Evolutionary conservation across 1,139 yeast genomes (phyloP), one percentile per base, ranked within the genome.

Genomic region (Tardiomyces depauwii): DNA sequence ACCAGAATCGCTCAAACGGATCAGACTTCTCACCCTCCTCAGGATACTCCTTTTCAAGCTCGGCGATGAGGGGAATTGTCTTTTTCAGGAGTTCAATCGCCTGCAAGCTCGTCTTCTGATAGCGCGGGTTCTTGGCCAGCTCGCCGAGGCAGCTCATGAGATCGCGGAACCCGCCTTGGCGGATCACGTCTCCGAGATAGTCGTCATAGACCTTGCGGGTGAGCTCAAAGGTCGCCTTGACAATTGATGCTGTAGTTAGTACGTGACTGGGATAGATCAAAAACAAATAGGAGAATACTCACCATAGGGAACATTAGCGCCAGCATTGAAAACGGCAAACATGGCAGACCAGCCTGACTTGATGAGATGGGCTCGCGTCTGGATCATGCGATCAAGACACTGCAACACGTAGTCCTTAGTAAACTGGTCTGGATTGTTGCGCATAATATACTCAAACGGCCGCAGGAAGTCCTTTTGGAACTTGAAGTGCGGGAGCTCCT

Each of bases 301-400:
- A 30, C 36, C 36, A 14, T 30, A 30, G 16, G 36, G 36, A 14
- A 30, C 36, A 12, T 13, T 19, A 0, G 86, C 84, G 2, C 85
- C 85, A 25, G 74, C 77, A 0, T 78, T 71, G 54, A 89, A 77
- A 1, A 88, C 87, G 21, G 80, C 82, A 58, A 91, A 80, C 50
- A 93, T 82, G 0, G 97, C 81, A 51, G 78, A 78, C 99, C 99
- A 93, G 40, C 99, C 99, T 30, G 97, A 88, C 61, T 78, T 82
- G 50, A 93, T 85, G 50, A 77, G 76, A 5, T 66, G 68, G 6
- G 91, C 79, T 58, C 89, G 82, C 14, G 91, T 81, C 51, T 79
- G 71, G 44, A 91, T 79, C 82, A 93, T 83, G 60, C 87, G 91
- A 55, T 82, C 79, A 55, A 89, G 73, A 65, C 96, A 89, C 55